Percentiles rank a stretch among this genome's conserved stretches.
Evolutionary conservation across 2,329 filamentous ascomycete genomes (phyloP).

Genomic region (Exophiala sideris): DNA sequence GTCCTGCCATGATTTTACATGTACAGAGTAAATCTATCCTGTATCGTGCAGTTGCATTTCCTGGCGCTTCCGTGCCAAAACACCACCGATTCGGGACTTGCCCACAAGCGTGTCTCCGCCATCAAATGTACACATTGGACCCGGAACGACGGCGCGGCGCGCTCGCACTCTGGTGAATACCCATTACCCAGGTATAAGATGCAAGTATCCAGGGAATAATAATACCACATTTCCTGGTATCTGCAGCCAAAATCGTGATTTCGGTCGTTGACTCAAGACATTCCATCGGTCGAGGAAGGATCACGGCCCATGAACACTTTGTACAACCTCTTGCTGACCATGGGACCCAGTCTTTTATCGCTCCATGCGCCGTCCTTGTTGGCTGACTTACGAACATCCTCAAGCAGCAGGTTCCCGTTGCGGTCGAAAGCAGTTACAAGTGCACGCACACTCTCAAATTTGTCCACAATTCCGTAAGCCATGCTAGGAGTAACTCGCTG

Average conservation of each 20-base stretch:
- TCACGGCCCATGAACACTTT: constrained; percentile 50
- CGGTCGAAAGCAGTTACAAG: constrained; percentile 59
- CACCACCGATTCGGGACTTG: too few relatives aligned
- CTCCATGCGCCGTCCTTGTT: constrained; percentile 47
- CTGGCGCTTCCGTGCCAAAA: too few relatives aligned
- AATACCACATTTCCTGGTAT: too few relatives aligned
- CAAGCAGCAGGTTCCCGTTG: constrained; percentile 60
- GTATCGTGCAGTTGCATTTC: too few relatives aligned
- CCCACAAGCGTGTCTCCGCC: too few relatives aligned
- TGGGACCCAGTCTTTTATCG: constrained; percentile 46
- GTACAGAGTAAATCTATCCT: too few relatives aligned
- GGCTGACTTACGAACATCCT: constrained; percentile 55
- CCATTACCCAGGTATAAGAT: neutral
- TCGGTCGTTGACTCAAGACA: constrained; percentile 21
- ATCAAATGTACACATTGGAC: too few relatives aligned
- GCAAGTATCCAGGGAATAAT: too few relatives aligned
- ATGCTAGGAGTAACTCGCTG: constrained; percentile 67
- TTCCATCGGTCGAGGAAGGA: constrained; percentile 42
- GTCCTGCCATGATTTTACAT: too few relatives aligned
- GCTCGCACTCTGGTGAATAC: too few relatives aligned
- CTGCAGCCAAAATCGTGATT: neutral
- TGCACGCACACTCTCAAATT: constrained; percentile 57
- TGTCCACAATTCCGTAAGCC: constrained; percentile 64
- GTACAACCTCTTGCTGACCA: constrained; percentile 46
- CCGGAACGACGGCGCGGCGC: too few relatives aligned